Conservation (phyloP, 2,329 filamentous ascomycete genomes). For the Fusarium haematococcum region DNA sequence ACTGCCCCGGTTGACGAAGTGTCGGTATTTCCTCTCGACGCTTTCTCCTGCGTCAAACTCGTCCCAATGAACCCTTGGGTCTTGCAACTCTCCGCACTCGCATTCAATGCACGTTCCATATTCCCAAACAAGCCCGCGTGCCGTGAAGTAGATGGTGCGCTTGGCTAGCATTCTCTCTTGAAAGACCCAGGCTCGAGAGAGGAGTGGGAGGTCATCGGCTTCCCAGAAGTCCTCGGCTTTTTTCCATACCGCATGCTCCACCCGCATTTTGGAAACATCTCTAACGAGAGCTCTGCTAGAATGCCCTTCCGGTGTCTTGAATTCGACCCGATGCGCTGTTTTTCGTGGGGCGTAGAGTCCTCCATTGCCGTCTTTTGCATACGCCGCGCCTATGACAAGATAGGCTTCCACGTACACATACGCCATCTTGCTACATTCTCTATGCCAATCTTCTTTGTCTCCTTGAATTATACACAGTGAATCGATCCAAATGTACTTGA, state of each 20-base stretch:
- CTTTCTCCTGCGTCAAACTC: too few relatives aligned
- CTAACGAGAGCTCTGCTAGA: background rate
- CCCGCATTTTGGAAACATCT: too few relatives aligned
- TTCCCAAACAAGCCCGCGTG: background rate
- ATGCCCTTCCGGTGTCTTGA: background rate
- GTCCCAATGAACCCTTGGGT: fast-evolving
- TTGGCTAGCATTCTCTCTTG: background rate
- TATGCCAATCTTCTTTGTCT: background rate
- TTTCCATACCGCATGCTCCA: too few relatives aligned
- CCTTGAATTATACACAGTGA: background rate
- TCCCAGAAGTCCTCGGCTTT: background rate
- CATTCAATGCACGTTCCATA: background rate
- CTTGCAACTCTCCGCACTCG: background rate
- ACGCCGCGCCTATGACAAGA: background rate
- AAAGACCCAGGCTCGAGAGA: background rate
- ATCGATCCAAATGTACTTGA: background rate
- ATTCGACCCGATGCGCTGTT: background rate
- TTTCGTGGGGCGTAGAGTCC: background rate
- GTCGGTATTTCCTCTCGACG: too few relatives aligned
- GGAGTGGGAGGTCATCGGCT: background rate
- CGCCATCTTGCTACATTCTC: background rate
- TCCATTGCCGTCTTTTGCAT: background rate
- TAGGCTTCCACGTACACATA: background rate
- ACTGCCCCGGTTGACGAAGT: too few relatives aligned
- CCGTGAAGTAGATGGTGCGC: background rate